Base-by-base conservation (phyloP, 148 eudicot genomes). In the Limonium bicolor region DNA sequence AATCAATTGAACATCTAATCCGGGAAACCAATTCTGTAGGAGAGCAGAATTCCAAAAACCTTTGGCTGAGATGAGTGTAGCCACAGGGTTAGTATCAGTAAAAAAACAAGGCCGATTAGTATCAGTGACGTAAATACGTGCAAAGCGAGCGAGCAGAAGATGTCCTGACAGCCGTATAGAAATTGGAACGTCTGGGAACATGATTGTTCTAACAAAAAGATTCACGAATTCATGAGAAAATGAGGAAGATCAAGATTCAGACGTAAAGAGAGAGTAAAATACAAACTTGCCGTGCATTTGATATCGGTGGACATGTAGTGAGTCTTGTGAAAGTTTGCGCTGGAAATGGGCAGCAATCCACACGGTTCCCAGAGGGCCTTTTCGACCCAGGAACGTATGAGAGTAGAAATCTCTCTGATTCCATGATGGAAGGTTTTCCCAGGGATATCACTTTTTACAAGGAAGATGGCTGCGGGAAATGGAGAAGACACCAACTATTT, bases 141-240 rank as follows among this genome's bases (percentile, higher is more conserved):
- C 99, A 38, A 92, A 83, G 7, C 99, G n/a, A n/a, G n/a, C 99
- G 37, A 92, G 58, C 22, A 92, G 72, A 43, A 92, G 90, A 73
- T 92, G 85, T 7, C 88, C 73, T 8, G 82, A 85, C 90, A 82
- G 73, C 60, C 99, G 76, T 27, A 92, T 65, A 0, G 99, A 95
- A 42, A 92, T 73, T 12, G 99, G 99, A n/a, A 81, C 83, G 51
- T 73, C 90, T n/a, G 99, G 99, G 44, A 30, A 63, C 61, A 85
- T 73, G 28, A 92, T 85, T 27, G 58, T 41, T 92, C 99, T 92
- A 48, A n/a, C 21, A 48, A n/a, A 41, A 5, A n/a, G 41, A 58
- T 18, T 7, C 21, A 39, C 32, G 23, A 5, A 5, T n/a, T 4
- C n/a, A 14, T 6, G 14, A 6, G 27, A 33, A 2, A 1, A 13